Conservation (phyloP, 805 yeast species). For the Yarrowia yakushimensis region DNA sequence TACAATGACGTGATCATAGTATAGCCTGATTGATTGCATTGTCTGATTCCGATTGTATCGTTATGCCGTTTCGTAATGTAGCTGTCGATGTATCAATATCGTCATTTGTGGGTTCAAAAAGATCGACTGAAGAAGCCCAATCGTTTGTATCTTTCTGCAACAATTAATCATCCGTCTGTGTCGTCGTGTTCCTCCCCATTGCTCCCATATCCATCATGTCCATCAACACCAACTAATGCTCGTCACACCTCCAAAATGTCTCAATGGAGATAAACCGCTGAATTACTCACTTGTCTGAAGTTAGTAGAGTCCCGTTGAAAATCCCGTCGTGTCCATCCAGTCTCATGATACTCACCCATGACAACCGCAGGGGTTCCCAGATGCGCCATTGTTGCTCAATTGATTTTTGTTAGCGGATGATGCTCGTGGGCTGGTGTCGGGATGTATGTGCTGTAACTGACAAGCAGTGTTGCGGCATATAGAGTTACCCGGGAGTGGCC, state of each 20-base stretch:
- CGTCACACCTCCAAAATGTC: not conserved
- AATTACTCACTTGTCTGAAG: slow-evolving; percentile 25
- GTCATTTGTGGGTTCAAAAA: not conserved
- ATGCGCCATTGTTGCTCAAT: slow-evolving; percentile 31
- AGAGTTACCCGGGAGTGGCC: slow-evolving; percentile 18
- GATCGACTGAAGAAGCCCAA: not conserved
- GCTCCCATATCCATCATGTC: not conserved
- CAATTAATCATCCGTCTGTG: not conserved
- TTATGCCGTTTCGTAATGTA: not conserved
- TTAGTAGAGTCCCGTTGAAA: not conserved
- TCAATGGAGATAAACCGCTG: slow-evolving; percentile 17
- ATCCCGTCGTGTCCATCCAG: not conserved
- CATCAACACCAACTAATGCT: not conserved
- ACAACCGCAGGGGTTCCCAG: slow-evolving; percentile 73
- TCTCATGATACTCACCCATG: slow-evolving; percentile 64
- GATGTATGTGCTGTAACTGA: slow-evolving; percentile 19
- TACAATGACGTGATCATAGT: too few relatives aligned
- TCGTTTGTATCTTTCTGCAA: not conserved
- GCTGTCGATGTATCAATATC: not conserved
- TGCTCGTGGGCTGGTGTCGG: slow-evolving; percentile 12
- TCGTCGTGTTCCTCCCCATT: not conserved
- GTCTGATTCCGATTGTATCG: not conserved
- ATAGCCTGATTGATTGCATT: not conserved
- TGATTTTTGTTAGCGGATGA: not conserved
- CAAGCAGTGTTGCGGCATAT: slow-evolving; percentile 24